Percentiles rank a stretch among this genome's conserved stretches.
phyloP scores from a whole-genome alignment of 2,329 filamentous ascomycete genomes.

The Alternaria gaisen region DNA sequence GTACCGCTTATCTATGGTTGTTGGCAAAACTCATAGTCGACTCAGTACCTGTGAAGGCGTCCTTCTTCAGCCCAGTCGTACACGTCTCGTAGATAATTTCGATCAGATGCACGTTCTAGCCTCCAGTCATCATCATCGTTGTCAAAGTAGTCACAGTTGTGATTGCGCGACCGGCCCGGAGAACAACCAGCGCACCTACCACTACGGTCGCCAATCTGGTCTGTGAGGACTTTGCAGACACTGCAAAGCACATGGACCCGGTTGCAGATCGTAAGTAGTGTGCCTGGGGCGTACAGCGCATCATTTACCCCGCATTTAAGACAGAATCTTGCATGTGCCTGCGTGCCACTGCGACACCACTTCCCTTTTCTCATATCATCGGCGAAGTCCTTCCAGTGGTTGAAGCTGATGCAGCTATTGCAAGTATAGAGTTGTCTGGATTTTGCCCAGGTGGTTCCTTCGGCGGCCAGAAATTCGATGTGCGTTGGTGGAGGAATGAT shows the following conservation, averaged over 20 bases:
- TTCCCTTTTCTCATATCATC: slow-evolving; percentile 44
- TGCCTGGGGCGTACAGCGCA: slow-evolving; percentile 31
- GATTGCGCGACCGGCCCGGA: slow-evolving; percentile 13
- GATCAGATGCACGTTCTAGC: slow-evolving; percentile 17
- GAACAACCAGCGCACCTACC: slow-evolving; percentile 25
- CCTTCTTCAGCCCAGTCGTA: slow-evolving; percentile 27
- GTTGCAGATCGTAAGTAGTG: slow-evolving; percentile 31
- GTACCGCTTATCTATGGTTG: not conserved
- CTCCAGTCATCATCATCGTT: slow-evolving; percentile 20
- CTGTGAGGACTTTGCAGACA: slow-evolving; percentile 30
- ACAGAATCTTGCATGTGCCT: slow-evolving; percentile 38
- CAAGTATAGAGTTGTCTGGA: slow-evolving; percentile 33
- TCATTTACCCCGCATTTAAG: slow-evolving; percentile 36
- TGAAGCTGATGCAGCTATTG: slow-evolving; percentile 31
- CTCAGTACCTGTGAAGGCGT: slow-evolving; percentile 7
- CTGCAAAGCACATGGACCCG: slow-evolving; percentile 28
- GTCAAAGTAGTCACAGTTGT: slow-evolving; percentile 7
- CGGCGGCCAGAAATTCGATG: slow-evolving; percentile 32
- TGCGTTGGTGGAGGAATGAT: slow-evolving; percentile 31
- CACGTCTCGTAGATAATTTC: slow-evolving; percentile 27
- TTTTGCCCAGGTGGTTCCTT: slow-evolving; percentile 30
- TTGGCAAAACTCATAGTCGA: not conserved
- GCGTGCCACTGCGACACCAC: slow-evolving; percentile 30
- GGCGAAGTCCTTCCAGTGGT: slow-evolving; percentile 31
- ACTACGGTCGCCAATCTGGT: slow-evolving; percentile 20